phyloP scores from a whole-genome alignment of 257 asterid species.

The Penstemon barbatus region DNA sequence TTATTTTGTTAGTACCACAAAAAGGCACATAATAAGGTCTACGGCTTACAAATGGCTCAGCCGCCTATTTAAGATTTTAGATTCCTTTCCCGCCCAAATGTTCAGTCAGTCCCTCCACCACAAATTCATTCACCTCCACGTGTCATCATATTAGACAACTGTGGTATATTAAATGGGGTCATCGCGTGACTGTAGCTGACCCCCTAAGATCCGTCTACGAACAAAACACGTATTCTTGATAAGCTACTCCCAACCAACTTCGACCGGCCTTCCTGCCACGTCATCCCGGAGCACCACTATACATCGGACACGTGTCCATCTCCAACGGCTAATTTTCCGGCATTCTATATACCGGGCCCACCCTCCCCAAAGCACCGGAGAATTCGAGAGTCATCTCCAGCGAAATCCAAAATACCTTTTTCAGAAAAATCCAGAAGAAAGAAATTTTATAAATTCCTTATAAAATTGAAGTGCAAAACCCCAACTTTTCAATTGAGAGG shows the following conservation, averaged over 20 bases:
- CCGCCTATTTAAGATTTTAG: not conserved
- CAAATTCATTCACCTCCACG: not conserved
- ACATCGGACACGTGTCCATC: not conserved
- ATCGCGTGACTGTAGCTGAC: not conserved
- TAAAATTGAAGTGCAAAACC: not conserved
- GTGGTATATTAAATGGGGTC: not conserved
- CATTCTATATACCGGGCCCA: not conserved
- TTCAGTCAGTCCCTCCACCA: not conserved
- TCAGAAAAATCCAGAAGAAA: too few relatives aligned
- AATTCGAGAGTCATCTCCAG: conserved; percentile 7
- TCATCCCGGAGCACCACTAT: not conserved
- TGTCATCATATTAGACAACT: not conserved
- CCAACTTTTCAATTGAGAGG: conserved; percentile 5
- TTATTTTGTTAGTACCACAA: too few relatives aligned
- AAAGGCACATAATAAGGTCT: too few relatives aligned
- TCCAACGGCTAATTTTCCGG: conserved; percentile 18
- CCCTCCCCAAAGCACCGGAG: too few relatives aligned
- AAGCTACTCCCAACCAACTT: conserved; percentile 7
- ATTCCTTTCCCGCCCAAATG: not conserved
- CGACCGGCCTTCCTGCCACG: conserved; percentile 5
- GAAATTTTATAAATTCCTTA: too few relatives aligned
- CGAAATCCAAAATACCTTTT: too few relatives aligned
- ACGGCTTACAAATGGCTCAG: not conserved
- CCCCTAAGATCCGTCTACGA: not conserved
- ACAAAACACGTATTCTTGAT: not conserved